Conservation (phyloP, 768 basidiomycete species). For the Pleurotus platypus region DNA sequence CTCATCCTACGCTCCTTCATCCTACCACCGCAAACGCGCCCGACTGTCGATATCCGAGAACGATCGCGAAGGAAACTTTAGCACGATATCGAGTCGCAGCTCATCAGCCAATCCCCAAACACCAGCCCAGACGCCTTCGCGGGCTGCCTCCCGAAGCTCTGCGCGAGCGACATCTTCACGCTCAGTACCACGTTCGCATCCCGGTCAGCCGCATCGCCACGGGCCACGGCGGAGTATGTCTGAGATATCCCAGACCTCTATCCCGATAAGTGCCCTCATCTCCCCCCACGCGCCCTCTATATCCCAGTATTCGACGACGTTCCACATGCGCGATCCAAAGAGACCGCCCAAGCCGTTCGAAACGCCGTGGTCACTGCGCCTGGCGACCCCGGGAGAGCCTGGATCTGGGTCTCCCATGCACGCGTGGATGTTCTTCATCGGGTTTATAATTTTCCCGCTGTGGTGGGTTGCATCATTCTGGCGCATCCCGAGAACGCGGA, state of each 20-base stretch:
- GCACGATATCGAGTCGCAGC: constrained; percentile 2
- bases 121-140: constrained; percentile 22
- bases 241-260: constrained; percentile 70
- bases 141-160: constrained; percentile 33
- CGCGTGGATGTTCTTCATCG: constrained; percentile 77
- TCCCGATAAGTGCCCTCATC: constrained; percentile 75
- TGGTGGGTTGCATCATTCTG: constrained; percentile 58
- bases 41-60: constrained; percentile 43
- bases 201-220: constrained; percentile 16
- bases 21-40: constrained; percentile 69
- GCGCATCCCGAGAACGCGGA: constrained; percentile 59
- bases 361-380: constrained; percentile 61
- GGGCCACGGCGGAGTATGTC: constrained; percentile 37
- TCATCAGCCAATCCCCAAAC: constrained; percentile 18
- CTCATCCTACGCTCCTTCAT: constrained; percentile 64
- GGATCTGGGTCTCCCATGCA: constrained; percentile 49
- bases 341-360: constrained; percentile 54
- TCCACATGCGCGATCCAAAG: constrained; percentile 80
- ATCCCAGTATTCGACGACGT: constrained; percentile 45
- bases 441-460: constrained; percentile 63
- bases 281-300: constrained; percentile 78
- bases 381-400: constrained; percentile 33
- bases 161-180: constrained; percentile 27
- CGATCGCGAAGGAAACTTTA: constrained; percentile 17
- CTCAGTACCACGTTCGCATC: constrained; percentile 17